Conservation (phyloP, 495 filamentous ascomycete genomes). For the Penicillium canescens region DNA sequence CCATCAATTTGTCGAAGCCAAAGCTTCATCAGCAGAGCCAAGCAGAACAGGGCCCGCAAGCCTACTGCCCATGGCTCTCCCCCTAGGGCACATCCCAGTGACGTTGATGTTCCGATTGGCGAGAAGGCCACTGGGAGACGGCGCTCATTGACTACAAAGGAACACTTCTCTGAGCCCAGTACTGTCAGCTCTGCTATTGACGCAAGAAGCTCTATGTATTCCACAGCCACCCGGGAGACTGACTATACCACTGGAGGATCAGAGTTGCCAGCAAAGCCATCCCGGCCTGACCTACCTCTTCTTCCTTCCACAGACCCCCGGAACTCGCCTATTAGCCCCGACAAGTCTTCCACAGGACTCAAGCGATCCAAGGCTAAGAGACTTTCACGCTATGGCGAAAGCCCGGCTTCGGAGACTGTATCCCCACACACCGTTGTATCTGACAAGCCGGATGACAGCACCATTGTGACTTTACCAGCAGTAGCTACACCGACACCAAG, state of each 20-base stretch:
- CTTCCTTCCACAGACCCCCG: conserved; percentile 25
- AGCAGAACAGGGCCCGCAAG: conserved; percentile 36
- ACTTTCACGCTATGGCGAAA: conserved; percentile 44
- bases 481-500: not conserved
- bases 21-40: conserved; percentile 52
- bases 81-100: conserved; percentile 49
- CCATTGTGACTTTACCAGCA: not conserved
- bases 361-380: conserved; percentile 59
- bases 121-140: conserved; percentile 51
- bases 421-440: conserved; percentile 19
- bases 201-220: conserved; percentile 33
- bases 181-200: conserved; percentile 34
- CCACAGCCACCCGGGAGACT: conserved; percentile 38
- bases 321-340: conserved; percentile 15
- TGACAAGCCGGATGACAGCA: conserved; percentile 4
- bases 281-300: conserved; percentile 23
- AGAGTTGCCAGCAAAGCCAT: conserved; percentile 24
- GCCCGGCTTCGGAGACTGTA: conserved; percentile 28
- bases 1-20: conserved; percentile 55
- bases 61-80: conserved; percentile 34
- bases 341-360: conserved; percentile 38
- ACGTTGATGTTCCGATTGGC: conserved; percentile 73
- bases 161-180: conserved; percentile 40
- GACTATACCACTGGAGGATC: conserved; percentile 33
- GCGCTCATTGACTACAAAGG: conserved; percentile 34